Evolutionary conservation across 257 asterid genomes (phyloP), one percentile per base, ranked within the genome.

Genomic region (Solanum acaule): DNA sequence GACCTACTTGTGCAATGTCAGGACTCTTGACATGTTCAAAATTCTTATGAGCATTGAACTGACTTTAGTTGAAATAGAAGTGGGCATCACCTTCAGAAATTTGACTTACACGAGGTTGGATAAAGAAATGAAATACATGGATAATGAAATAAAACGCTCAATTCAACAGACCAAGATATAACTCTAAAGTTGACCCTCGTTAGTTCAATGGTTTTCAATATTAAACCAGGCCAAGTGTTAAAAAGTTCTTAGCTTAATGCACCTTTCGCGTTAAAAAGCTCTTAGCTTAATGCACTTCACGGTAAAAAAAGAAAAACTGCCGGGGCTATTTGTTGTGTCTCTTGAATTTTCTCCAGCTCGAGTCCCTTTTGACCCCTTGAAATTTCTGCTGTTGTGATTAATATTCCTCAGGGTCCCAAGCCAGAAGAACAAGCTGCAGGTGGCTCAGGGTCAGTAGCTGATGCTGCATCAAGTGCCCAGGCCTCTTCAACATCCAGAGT

Each of bases 331-430:
- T 29, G 70, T 25, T 49, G 86, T 0, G 3, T 31, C 31, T 46
- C 70, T 81, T 81, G 20, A 46, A 65, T 82, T 81, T 82, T 9
- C 44, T 81, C 63, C 86, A 81, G 40, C 70, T 77, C 10, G 44
- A 81, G 40, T 81, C 15, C 85, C 37, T 44, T 42, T 15, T 79
- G 25, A 44, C 85, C 14, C 40, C 40, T 79, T 89, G 63, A 31
- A 71, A 73, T 18, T 35, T 86, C 44, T 86, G 65, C 83, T 27
- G n/a, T 27, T 40, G 23, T 46, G 81, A 86, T 89, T 88, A 87
- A 86, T 87, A 85, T 29, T 44, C 78, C 59, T 10, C 92, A 95
- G 98, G 98, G 98, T 85, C 96, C 96, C n/a, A 95, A 92, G 40
- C 86, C 95, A 44, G 96, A 88, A 52, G 98, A 93, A 91, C 88